phyloP scores from a whole-genome alignment of 2,329 filamentous ascomycete genomes.

The Neonectria hederae region DNA sequence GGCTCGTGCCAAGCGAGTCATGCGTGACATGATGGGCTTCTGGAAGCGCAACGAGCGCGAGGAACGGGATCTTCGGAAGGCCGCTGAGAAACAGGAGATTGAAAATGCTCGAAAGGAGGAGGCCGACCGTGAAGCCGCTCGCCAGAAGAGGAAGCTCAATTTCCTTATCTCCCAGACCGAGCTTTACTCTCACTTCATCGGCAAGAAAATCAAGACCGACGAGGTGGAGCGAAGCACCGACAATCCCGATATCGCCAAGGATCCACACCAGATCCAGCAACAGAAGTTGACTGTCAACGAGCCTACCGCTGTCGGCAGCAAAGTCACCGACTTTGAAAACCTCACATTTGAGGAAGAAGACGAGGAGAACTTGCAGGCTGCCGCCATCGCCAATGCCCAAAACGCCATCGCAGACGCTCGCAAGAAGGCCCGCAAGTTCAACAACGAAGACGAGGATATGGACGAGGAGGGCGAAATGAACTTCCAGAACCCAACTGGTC shows the following conservation, averaged over 20 bases:
- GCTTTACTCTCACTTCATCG: slow-evolving; percentile 98
- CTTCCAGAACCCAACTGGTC: slow-evolving; percentile 96
- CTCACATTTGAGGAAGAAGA: slow-evolving; percentile 97
- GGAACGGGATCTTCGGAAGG: slow-evolving; percentile 91
- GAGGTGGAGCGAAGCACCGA: slow-evolving; percentile 92
- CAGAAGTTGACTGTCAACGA: slow-evolving; percentile 61
- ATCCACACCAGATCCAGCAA: slow-evolving; percentile 53
- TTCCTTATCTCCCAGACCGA: slow-evolving; percentile 99
- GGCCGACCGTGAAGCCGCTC: slow-evolving; percentile 94
- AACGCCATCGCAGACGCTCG: slow-evolving; percentile 95
- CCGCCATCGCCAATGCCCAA: slow-evolving; percentile 94
- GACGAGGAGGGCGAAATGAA: slow-evolving; percentile 98
- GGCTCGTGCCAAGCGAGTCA: slow-evolving; percentile 94
- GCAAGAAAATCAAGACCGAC: slow-evolving; percentile 98
- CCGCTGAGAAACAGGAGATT: slow-evolving; percentile 93
- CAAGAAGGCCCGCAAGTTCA: slow-evolving; percentile 91
- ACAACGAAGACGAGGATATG: slow-evolving; percentile 74
- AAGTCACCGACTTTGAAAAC: slow-evolving; percentile 93
- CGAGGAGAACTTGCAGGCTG: slow-evolving; percentile 80
- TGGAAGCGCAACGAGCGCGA: slow-evolving; percentile 99
- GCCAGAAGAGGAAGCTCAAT: slow-evolving; percentile 98
- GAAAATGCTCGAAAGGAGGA: slow-evolving; percentile 97
- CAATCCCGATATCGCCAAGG: slow-evolving; percentile 74
- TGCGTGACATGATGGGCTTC: slow-evolving; percentile 99
- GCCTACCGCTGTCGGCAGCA: slow-evolving; percentile 65